These are phyloP conservation scores for Aethionema arabicum DNA, from an alignment of 345 rosid genomes.

Conservation along the genomic window DNA sequence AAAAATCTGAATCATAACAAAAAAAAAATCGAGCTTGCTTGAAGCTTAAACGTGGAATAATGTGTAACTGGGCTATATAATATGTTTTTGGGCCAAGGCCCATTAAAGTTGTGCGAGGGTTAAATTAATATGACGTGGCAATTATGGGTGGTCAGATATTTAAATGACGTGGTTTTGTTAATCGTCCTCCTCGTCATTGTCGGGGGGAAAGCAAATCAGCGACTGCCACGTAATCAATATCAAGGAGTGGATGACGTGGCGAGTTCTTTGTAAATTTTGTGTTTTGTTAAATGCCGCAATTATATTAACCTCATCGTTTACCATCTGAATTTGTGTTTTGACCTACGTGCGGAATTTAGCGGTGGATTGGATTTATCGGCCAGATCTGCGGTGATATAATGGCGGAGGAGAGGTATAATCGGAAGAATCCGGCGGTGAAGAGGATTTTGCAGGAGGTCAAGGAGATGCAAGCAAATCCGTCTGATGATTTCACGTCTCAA, in stretches of 20 bases:
- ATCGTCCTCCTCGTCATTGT: background rate
- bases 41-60: too few species aligned
- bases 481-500: constrained; percentile 86
- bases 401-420: constrained; percentile 73
- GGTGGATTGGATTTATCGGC: constrained; percentile 9
- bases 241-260: constrained; percentile 14
- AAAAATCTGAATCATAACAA: too few species aligned
- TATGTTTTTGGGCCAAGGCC: background rate
- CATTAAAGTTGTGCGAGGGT: background rate
- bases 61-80: too few species aligned
- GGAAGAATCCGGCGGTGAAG: constrained; percentile 82
- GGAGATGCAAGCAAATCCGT: constrained; percentile 89
- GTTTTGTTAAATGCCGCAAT: background rate
- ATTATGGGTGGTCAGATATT: background rate
- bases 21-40: too few species aligned
- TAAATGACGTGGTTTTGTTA: background rate
- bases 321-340: background rate
- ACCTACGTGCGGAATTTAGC: background rate
- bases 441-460: constrained; percentile 85
- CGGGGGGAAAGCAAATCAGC: background rate
- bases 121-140: constrained; percentile 1
- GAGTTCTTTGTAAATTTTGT: background rate
- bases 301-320: too few species aligned
- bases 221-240: background rate
- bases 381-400: constrained; percentile 25